Conservation (phyloP, 2,329 filamentous ascomycete species). For the Aureobasidium vineae region DNA sequence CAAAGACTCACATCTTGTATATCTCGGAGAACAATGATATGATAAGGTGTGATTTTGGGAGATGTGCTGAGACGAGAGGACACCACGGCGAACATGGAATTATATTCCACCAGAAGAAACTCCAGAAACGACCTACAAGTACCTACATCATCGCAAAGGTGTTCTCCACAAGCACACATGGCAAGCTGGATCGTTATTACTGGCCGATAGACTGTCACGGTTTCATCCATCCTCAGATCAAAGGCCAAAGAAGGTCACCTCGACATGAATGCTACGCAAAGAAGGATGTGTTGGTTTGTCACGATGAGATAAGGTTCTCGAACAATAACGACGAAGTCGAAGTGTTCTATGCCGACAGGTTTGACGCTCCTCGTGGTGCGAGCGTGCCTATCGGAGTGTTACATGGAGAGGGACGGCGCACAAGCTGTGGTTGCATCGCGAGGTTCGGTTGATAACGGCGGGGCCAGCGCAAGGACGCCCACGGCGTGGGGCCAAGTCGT, state of each 20-base stretch:
- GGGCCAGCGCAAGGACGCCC: background rate
- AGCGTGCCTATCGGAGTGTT: conserved; percentile 21
- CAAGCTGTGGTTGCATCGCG: conserved; percentile 24
- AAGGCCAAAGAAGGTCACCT: background rate
- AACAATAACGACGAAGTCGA: background rate
- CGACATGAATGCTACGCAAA: conserved; percentile 13
- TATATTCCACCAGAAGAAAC: conserved; percentile 2
- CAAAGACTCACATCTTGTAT: no score
- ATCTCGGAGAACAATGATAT: conserved; percentile 37
- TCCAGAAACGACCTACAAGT: background rate
- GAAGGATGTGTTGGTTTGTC: background rate
- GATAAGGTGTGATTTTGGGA: background rate
- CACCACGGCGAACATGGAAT: background rate
- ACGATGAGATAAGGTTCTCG: conserved; percentile 17
- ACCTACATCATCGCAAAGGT: conserved; percentile 5
- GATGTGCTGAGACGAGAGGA: background rate
- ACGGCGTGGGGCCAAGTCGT: background rate
- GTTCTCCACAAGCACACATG: background rate
- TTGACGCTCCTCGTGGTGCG: background rate
- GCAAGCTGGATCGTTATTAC: background rate
- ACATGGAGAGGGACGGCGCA: background rate
- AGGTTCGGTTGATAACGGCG: conserved; percentile 19
- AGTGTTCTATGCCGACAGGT: background rate
- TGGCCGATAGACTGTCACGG: conserved; percentile 6
- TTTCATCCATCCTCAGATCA: conserved; percentile 6